Base-by-base conservation (phyloP, 257 asterid genomes). In the Marsdenia floribunda region DNA sequence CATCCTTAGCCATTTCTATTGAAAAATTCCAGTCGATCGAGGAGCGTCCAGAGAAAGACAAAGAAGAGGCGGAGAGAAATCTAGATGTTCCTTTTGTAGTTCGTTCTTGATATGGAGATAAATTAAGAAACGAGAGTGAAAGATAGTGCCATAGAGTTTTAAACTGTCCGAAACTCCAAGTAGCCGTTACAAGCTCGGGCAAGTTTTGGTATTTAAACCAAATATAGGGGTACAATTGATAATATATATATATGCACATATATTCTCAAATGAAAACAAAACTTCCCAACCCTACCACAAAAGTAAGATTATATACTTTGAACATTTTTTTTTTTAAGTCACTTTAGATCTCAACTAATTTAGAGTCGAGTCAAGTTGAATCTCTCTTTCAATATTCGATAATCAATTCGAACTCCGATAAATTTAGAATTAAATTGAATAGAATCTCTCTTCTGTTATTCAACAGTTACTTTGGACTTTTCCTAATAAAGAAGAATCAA, bases 151-250 rank as follows among this genome's bases (percentile, higher is more conserved):
- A 2, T 75, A 47, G 70, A 55, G 74, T 66, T 71, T 90, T 91
- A 81, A 72, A 93, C 71, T 80, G 86, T 75, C 80, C 68, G 84
- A 57, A 87, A 87, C 75, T 66, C 29, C 46, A 74, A 61, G 50
- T 91, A 91, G 97, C 98, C 98, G 98, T 93, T 93, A 40, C 72
- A 16, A 44, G 4, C 50, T 33, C 12, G 53, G 55, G 67, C 29
- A 59, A 44, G 11, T 49, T 15, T 60, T 50, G 49, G 49, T 21
- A 70, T 70, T 71, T 7, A 15, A 3, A 57, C n/a, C 35, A 54
- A 68, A 65, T 78, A 47, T 3, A 65, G 53, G 77, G 76, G 76
- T n/a, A 35, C 53, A 22, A 12, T 12, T 18, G 72, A 6, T 26
- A 63, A 6, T 3, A 12, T 24, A 24, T 13, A 12, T 46, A 49